These are phyloP conservation scores for Gynandropsis gynandra DNA, from an alignment of 345 rosid genomes.

Conservation along the genomic window DNA sequence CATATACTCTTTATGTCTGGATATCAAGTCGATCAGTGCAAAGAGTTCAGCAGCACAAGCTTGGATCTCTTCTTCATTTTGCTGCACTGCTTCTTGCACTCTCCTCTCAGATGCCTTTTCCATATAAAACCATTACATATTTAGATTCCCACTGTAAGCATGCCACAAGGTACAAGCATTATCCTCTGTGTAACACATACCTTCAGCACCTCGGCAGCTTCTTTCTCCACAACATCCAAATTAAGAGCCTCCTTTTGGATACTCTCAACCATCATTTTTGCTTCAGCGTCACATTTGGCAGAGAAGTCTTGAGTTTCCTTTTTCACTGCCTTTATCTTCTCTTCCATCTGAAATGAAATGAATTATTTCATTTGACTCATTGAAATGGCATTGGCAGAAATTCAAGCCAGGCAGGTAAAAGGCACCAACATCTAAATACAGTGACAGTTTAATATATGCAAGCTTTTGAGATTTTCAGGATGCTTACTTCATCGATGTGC, in stretches of 20 bases:
- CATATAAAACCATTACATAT: too few relatives aligned
- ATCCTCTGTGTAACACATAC: too few relatives aligned
- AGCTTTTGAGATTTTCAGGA: background rate
- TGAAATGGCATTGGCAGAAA: background rate
- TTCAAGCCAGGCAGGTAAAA: background rate
- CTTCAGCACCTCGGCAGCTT: conserved; percentile 59
- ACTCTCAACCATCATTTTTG: conserved; percentile 44
- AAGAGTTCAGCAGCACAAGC: conserved; percentile 38
- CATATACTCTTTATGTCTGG: conserved; percentile 44
- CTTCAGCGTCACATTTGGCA: conserved; percentile 47
- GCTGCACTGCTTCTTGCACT: conserved; percentile 43
- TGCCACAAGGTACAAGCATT: background rate
- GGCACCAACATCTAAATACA: too few relatives aligned
- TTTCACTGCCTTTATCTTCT: conserved; percentile 36
- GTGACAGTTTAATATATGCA: background rate
- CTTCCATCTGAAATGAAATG: conserved; percentile 43
- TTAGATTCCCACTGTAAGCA: background rate
- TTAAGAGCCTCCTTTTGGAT: conserved; percentile 43
- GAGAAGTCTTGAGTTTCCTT: conserved; percentile 48
- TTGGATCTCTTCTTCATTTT: conserved; percentile 49
- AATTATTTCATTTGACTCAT: background rate
- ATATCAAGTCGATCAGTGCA: conserved; percentile 38
- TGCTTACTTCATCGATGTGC: conserved; percentile 48
- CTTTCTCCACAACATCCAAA: conserved; percentile 53
- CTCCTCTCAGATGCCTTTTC: conserved; percentile 28